Evolutionary conservation across 148 eudicot genomes (phyloP), one percentile per base, ranked within the genome.

Genomic region (Camellia lanceoleosa): DNA sequence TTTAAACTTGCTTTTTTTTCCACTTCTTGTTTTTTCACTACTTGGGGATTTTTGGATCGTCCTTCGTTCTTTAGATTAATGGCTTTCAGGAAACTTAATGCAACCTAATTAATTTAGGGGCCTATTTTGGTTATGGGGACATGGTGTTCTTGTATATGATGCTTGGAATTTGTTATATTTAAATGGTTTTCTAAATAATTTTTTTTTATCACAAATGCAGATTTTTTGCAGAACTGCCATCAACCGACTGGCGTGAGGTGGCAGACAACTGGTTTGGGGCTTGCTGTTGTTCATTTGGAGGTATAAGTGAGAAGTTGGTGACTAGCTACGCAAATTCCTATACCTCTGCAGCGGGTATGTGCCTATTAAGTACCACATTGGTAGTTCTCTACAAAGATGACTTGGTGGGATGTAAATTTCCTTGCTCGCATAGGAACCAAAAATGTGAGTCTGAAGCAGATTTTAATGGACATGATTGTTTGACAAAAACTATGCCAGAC

Each of bases 181-280:
- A 13, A 23, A 54, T 38, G 18, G 3, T 78, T 44, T 66, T 52
- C 8, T 46, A 30, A 12, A 12, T 23, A 12, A n/a, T 51, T 55
- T 18, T 69, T 30, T 49, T 64, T 30, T 44, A n/a, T n/a, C 74
- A 71, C 62, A 73, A 44, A 77, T 88, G 73, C 87, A 94, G 99
- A 83, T 80, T 79, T 59, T 90, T 97, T 74, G 83, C 87, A 79
- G 98, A 96, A 78, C 81, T 94, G 94, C 99, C 98, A 63, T 97
- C 98, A 76, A 89, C 86, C 58, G 90, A 94, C 87, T 97, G 97
- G 99, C 87, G 90, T 68, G 99, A 92, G 82, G 90, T 80, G 66
- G 97, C 99, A 68, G 99, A 94, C 84, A 94, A 97, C 75, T 97
- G 99, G 98, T 97, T 97, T 89, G 98, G 98, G 74, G 72, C 87